phyloP scores from a whole-genome alignment of 495 filamentous ascomycete genomes.

The Penicillium bovifimosum region DNA sequence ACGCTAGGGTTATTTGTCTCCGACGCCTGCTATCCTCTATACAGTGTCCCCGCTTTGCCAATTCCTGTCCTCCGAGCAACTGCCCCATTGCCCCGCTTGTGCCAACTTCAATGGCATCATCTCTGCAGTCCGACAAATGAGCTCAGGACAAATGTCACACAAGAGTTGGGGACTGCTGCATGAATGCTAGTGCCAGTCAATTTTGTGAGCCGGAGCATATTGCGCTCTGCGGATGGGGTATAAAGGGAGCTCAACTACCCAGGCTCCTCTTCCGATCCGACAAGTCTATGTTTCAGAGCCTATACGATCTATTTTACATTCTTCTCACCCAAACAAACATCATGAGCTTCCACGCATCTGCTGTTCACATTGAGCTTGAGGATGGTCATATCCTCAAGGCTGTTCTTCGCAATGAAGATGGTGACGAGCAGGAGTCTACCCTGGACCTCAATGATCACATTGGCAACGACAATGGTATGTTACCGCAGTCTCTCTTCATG shows the following conservation, averaged over 20 bases:
- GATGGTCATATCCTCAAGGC: conserved; percentile 41
- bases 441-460: conserved; percentile 38
- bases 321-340: conserved; percentile 6
- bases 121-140: conserved; percentile 12
- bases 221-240: neutral
- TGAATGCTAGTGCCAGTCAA: neutral
- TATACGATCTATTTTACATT: conserved; percentile 1
- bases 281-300: neutral
- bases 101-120: conserved; percentile 12
- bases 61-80: neutral
- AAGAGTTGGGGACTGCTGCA: conserved; percentile 10
- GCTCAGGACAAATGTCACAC: conserved; percentile 16
- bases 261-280: neutral
- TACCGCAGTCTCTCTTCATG: neutral
- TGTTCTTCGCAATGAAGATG: conserved; percentile 21
- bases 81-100: conserved; percentile 1
- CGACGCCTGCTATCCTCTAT: neutral
- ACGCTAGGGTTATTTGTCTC: neutral
- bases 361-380: conserved; percentile 33
- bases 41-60: conserved; percentile 6
- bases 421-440: conserved; percentile 27
- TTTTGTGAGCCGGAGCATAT: neutral
- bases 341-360: conserved; percentile 44
- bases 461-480: conserved; percentile 43
- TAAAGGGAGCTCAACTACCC: neutral